phyloP scores from a whole-genome alignment of 2,329 filamentous ascomycete species.

The Sarocladium strictum region DNA sequence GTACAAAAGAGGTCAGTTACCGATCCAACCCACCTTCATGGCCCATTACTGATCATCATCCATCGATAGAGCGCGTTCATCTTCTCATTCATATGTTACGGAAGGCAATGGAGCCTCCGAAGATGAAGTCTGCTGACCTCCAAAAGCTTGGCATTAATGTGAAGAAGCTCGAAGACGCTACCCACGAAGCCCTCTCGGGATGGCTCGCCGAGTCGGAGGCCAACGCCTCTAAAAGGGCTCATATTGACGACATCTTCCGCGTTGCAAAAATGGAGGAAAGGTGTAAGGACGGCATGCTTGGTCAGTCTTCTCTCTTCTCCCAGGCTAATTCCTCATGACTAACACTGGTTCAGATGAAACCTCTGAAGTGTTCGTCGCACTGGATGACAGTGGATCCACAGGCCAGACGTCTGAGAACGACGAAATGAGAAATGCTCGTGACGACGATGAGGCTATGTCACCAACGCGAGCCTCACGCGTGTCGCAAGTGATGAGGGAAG shows the following conservation, averaged over 20 bases:
- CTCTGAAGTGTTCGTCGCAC: constrained; percentile 43
- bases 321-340: not conserved
- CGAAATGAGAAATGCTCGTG: constrained; percentile 21
- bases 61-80: constrained; percentile 46
- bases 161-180: constrained; percentile 51
- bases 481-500: not conserved
- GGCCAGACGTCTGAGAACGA: constrained; percentile 44
- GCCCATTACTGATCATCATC: constrained; percentile 12
- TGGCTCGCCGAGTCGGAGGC: constrained; percentile 54
- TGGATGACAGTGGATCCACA: constrained; percentile 45
- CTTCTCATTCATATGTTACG: constrained; percentile 55
- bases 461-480: not conserved
- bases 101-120: constrained; percentile 46
- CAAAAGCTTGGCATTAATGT: constrained; percentile 48
- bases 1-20: constrained; percentile 54
- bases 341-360: constrained; percentile 38
- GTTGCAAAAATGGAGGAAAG: constrained; percentile 52
- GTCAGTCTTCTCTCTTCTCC: constrained; percentile 28
- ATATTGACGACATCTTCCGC: constrained; percentile 55
- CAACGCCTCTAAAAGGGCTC: constrained; percentile 49
- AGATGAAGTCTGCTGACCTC: constrained; percentile 44
- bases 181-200: constrained; percentile 49
- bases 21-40: not conserved
- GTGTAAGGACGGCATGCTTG: constrained; percentile 50
- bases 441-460: constrained; percentile 30